These are phyloP conservation scores for Colletotrichum sp. DNA, from an alignment of 2,329 filamentous ascomycete species.

Conservation along the genomic window DNA sequence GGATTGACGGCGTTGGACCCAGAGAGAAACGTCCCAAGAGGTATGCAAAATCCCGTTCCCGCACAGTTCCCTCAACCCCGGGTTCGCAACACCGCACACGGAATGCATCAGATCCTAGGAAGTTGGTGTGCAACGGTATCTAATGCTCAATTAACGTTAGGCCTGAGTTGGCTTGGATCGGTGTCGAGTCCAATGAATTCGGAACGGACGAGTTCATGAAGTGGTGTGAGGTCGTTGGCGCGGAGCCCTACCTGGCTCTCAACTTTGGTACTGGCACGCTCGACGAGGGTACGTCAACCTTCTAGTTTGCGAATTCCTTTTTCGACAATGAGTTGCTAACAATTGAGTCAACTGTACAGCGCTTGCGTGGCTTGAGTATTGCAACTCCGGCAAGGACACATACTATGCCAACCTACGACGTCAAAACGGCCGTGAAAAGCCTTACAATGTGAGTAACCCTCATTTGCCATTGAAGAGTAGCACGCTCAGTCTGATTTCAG, in stretches of 20 bases:
- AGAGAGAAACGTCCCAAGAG: constrained; percentile 65
- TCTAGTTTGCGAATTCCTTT: not conserved
- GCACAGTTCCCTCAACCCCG: not conserved
- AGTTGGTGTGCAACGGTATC: not conserved
- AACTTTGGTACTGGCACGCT: constrained; percentile 79
- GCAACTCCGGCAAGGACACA: constrained; percentile 77
- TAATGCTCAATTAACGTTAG: constrained; percentile 34
- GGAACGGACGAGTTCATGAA: constrained; percentile 87
- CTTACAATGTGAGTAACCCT: constrained; percentile 59
- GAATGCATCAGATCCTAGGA: not conserved
- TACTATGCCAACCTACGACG: constrained; percentile 83
- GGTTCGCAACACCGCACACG: not conserved
- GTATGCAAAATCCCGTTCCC: constrained; percentile 17
- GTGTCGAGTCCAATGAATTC: constrained; percentile 77
- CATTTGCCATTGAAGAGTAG: not conserved
- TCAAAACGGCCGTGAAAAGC: constrained; percentile 75
- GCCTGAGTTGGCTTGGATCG: constrained; percentile 80
- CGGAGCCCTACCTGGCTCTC: constrained; percentile 79
- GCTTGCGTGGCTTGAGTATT: constrained; percentile 84
- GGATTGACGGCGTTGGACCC: constrained; percentile 81
- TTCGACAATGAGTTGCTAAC: not conserved
- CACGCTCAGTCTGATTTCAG: constrained; percentile 19
- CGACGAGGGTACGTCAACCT: constrained; percentile 31
- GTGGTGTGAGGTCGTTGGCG: constrained; percentile 75
- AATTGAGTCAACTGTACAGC: constrained; percentile 29